Conservation (phyloP, 2,329 filamentous ascomycete species). For the Colletotrichum sp. region DNA sequence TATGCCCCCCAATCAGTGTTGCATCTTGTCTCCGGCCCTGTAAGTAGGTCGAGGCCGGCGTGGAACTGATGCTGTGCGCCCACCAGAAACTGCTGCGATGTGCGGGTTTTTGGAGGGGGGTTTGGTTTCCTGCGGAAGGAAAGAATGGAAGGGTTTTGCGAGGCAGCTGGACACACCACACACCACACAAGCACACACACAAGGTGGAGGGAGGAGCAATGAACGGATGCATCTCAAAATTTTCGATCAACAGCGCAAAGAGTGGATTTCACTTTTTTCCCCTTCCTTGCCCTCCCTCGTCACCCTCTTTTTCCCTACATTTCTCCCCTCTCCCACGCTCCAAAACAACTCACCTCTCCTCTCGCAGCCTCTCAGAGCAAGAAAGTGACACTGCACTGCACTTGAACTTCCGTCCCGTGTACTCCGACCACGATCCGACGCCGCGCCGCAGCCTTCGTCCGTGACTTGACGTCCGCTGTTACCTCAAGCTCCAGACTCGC, state of each 20-base stretch:
- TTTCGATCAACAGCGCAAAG: conserved; percentile 10
- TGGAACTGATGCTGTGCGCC: conserved; percentile 4
- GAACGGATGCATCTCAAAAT: conserved; percentile 17
- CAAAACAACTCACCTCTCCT: neutral
- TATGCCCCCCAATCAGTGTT: conserved; percentile 7
- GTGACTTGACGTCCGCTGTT: conserved; percentile 1
- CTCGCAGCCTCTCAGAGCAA: neutral
- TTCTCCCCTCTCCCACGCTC: neutral
- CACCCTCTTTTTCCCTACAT: neutral
- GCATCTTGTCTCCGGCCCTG: neutral
- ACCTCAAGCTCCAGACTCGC: neutral
- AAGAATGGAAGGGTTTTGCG: neutral
- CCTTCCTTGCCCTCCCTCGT: neutral
- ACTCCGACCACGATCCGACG: neutral
- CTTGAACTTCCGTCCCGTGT: neutral
- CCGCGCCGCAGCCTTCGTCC: neutral
- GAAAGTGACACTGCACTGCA: neutral
- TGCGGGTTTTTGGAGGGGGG: neutral
- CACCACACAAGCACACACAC: neutral
- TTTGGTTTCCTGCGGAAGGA: neutral
- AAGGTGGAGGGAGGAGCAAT: neutral
- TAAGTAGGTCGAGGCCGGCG: neutral
- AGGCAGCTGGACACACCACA: neutral
- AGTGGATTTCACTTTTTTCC: neutral
- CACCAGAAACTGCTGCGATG: neutral